A percentile compares a stretch with the other conserved stretches of the same genome.
Conservation (phyloP, 2,329 filamentous ascomycete species). For the Talaromyces sp. region DNA sequence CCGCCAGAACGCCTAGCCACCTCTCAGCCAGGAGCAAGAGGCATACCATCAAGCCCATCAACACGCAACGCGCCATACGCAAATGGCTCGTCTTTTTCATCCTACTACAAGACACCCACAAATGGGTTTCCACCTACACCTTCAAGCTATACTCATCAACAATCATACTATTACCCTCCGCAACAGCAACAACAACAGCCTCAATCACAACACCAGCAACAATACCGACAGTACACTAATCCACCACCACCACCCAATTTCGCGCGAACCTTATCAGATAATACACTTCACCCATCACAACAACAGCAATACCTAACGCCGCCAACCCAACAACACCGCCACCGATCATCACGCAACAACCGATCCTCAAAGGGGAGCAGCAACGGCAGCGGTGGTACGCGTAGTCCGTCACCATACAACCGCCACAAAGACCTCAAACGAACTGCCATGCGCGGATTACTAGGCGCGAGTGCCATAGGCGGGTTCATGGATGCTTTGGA, state of each 20-base stretch:
- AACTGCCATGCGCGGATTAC: conserved; percentile 34
- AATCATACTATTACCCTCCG: conserved; percentile 18
- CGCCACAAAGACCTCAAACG: conserved; percentile 31
- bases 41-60: conserved; percentile 6
- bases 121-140: conserved; percentile 18
- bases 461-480: conserved; percentile 37
- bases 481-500: conserved; percentile 42
- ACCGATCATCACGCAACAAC: conserved; percentile 18
- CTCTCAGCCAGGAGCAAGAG: conserved; percentile 9
- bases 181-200: conserved; percentile 14
- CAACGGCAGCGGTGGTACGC: conserved; percentile 17
- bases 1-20: conserved; percentile 5
- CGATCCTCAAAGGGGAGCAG: conserved; percentile 15
- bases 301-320: conserved; percentile 7
- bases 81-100: neutral
- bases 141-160: conserved; percentile 14
- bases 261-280: conserved; percentile 8
- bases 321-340: conserved; percentile 12
- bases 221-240: conserved; percentile 16
- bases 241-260: conserved; percentile 17
- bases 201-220: conserved; percentile 9
- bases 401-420: conserved; percentile 19
- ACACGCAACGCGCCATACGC: neutral
- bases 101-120: conserved; percentile 6
- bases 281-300: conserved; percentile 11